These are phyloP conservation scores for Trichoderma guizhouense DNA, from an alignment of 2,329 filamentous ascomycete genomes.

Conservation along the genomic window DNA sequence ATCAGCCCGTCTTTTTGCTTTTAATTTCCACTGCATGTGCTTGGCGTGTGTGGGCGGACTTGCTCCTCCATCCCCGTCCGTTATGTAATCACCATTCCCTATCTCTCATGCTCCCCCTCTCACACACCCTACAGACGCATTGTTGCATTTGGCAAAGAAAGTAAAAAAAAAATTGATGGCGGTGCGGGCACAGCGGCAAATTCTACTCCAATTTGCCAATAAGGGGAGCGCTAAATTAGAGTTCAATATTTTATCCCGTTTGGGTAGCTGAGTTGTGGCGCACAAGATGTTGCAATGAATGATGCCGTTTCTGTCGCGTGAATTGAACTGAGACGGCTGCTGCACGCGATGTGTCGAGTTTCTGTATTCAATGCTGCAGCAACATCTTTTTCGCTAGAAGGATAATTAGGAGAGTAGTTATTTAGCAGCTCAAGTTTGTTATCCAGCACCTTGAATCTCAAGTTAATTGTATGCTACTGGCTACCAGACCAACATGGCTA, in stretches of 20 bases:
- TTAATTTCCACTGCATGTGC: not conserved
- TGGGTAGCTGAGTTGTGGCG: not conserved
- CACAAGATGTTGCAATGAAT: not conserved
- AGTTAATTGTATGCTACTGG: too few species aligned
- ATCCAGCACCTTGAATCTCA: too few species aligned
- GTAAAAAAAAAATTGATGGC: not conserved
- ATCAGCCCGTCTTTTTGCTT: not conserved
- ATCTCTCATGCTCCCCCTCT: not conserved
- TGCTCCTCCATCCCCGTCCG: not conserved
- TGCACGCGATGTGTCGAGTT: not conserved
- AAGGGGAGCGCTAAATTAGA: not conserved
- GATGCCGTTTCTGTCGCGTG: not conserved
- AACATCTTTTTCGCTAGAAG: not conserved
- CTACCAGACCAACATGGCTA: too few species aligned
- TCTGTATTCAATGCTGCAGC: not conserved
- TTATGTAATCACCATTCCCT: not conserved
- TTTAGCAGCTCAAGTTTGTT: accelerated
- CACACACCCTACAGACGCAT: not conserved
- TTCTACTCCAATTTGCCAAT: not conserved
- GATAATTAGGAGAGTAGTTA: not conserved
- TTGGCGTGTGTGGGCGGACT: not conserved
- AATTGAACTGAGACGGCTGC: not conserved
- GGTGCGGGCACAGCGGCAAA: not conserved
- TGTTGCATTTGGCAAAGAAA: not conserved
- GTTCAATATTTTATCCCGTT: slow-evolving; percentile 6